These are phyloP conservation scores for Pterocarpus macrocarpus DNA, from an alignment of 306 rosid species.

Conservation along the genomic window DNA sequence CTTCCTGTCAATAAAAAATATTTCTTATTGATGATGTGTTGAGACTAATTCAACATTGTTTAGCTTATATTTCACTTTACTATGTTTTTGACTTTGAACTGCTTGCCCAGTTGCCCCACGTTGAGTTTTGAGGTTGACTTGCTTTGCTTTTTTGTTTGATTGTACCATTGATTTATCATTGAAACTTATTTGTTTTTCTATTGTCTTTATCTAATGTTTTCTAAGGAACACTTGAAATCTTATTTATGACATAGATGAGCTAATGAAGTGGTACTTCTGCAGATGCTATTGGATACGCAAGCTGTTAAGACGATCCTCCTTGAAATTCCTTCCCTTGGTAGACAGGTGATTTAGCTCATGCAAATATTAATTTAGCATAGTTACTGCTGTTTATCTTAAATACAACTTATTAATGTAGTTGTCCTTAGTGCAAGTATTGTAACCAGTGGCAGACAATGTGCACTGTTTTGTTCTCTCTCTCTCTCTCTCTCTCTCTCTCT, in stretches of 20 bases:
- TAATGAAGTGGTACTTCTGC: conserved; percentile 54
- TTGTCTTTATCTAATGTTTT: conserved; percentile 23
- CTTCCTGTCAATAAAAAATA: background rate
- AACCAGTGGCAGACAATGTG: conserved; percentile 7
- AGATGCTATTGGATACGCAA: conserved; percentile 99
- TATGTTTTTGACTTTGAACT: background rate
- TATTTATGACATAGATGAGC: conserved; percentile 37
- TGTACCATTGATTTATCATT: conserved; percentile 8
- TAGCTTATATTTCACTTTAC: conserved; percentile 39
- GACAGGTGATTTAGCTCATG: conserved; percentile 71
- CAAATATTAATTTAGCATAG: conserved; percentile 23
- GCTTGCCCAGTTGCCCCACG: background rate
- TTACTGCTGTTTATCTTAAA: conserved; percentile 26
- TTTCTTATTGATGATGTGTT: conserved; percentile 25
- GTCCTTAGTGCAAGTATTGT: conserved; percentile 16
- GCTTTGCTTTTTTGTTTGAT: background rate
- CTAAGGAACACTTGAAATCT: conserved; percentile 24
- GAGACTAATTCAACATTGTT: conserved; percentile 13
- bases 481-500: background rate
- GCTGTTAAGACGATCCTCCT: conserved; percentile 98
- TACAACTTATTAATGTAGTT: conserved; percentile 4
- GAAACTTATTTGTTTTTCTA: background rate
- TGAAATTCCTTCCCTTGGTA: conserved; percentile 97
- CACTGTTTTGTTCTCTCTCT: background rate
- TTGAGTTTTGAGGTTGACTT: conserved; percentile 12